phyloP scores from a whole-genome alignment of 2,329 filamentous ascomycete genomes.

The Triangularia setosa region DNA sequence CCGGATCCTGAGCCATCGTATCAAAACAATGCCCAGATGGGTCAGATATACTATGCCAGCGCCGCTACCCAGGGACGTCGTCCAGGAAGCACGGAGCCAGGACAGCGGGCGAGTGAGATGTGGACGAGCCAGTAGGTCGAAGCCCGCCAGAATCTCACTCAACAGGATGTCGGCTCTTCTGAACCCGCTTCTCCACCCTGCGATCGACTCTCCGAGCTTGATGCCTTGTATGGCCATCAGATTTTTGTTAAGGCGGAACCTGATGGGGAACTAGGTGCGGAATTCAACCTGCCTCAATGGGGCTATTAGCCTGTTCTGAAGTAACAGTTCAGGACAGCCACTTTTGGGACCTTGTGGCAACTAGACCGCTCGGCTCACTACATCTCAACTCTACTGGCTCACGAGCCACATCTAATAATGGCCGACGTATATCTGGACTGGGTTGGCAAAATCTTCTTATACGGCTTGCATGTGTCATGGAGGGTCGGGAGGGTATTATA shows the following conservation, averaged over 20 bases:
- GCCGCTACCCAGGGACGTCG: constrained; percentile 60
- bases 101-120: constrained; percentile 52
- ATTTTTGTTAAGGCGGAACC: background rate
- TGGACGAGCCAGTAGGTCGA: constrained; percentile 46
- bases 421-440: constrained; percentile 11
- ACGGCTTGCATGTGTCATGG: background rate
- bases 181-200: background rate
- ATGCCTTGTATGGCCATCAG: background rate
- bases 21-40: constrained; percentile 54
- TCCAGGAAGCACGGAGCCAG: constrained; percentile 70
- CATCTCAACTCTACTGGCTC: background rate
- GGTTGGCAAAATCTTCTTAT: background rate
- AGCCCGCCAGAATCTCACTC: background rate
- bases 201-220: background rate
- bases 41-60: constrained; percentile 70
- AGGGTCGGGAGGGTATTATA: background rate
- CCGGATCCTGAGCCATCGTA: constrained; percentile 72
- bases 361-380: background rate
- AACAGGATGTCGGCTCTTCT: background rate
- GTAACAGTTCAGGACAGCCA: background rate
- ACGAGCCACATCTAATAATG: background rate
- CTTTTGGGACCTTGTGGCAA: background rate
- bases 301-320: background rate
- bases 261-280: background rate
- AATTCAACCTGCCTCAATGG: background rate